phyloP scores from a whole-genome alignment of 1,284 basidiomycete genomes.

The Leccinum angustisporum region DNA sequence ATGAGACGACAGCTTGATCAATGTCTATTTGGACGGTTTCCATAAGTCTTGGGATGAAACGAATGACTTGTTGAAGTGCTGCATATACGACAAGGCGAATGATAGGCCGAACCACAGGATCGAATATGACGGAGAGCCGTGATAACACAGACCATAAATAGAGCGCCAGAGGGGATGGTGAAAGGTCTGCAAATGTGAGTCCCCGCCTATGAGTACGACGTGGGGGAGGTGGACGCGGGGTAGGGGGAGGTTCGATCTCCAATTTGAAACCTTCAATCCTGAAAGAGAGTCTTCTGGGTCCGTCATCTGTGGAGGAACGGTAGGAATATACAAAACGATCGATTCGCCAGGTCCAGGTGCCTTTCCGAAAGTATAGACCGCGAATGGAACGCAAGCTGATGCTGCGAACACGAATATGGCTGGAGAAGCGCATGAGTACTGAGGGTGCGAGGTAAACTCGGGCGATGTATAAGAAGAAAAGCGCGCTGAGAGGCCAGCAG shows the following conservation, averaged over 20 bases:
- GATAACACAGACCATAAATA: slow-evolving; percentile 48
- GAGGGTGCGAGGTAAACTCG: slow-evolving; percentile 66
- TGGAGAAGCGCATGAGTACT: slow-evolving; percentile 55
- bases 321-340: slow-evolving; percentile 67
- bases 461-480: slow-evolving; percentile 57
- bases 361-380: slow-evolving; percentile 64
- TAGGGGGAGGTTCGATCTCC: slow-evolving; percentile 43
- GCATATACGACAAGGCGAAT: slow-evolving; percentile 56
- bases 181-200: slow-evolving; percentile 50
- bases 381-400: slow-evolving; percentile 74
- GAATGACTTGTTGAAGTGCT: slow-evolving; percentile 56
- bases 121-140: slow-evolving; percentile 45
- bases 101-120: slow-evolving; percentile 60
- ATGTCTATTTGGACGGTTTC: slow-evolving; percentile 68
- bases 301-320: slow-evolving; percentile 44
- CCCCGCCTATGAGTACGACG: slow-evolving; percentile 40
- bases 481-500: slow-evolving; percentile 34
- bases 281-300: slow-evolving; percentile 53
- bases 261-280: slow-evolving; percentile 61
- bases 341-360: slow-evolving; percentile 52
- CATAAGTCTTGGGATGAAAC: slow-evolving; percentile 61
- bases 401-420: slow-evolving; percentile 63
- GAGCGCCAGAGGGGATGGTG: slow-evolving; percentile 55
- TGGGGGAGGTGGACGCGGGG: slow-evolving; percentile 13
- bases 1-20: slow-evolving; percentile 50